A percentile compares a stretch with the other conserved stretches of the same genome.
phyloP scores from a whole-genome alignment of 441 rosid genomes.

The Pelargonium australe region DNA sequence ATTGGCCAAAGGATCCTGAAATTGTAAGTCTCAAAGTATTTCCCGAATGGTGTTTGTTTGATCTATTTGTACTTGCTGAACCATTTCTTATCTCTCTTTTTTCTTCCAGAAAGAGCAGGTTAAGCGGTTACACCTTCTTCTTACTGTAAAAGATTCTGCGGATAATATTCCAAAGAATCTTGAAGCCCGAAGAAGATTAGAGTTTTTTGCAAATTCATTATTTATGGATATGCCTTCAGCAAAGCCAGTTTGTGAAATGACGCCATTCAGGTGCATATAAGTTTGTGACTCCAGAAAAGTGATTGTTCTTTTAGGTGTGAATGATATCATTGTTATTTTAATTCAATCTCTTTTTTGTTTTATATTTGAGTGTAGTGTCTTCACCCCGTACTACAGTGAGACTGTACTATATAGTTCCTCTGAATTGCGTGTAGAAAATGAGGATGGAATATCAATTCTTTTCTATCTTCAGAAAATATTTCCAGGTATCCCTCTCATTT shows the following conservation, averaged over 20 bases:
- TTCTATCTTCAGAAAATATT: constrained; percentile 99
- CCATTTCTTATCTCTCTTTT: constrained; percentile 13
- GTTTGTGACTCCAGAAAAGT: constrained; percentile 8
- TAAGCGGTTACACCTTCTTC: constrained; percentile 94
- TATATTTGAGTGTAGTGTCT: constrained; percentile 54
- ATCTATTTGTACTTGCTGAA: constrained; percentile 23
- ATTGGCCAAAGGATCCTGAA: constrained; percentile 94
- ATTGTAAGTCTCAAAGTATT: constrained; percentile 45
- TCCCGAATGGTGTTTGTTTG: constrained; percentile 12
- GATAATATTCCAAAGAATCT: constrained; percentile 95
- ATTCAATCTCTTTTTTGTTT: constrained; percentile 18
- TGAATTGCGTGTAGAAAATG: constrained; percentile 88
- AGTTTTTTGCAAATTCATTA: constrained; percentile 84
- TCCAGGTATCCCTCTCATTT: constrained; percentile 59
- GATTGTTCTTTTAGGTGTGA: constrained; percentile 1
- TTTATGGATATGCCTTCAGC: constrained; percentile 97
- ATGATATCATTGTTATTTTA: constrained; percentile 16
- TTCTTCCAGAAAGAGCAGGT: constrained; percentile 78
- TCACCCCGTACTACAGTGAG: constrained; percentile 99
- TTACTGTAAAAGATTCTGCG: constrained; percentile 92
- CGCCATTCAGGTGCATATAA: constrained; percentile 65
- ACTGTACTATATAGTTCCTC: constrained; percentile 93
- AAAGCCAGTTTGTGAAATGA: constrained; percentile 82
- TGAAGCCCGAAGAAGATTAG: constrained; percentile 96
- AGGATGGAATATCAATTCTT: constrained; percentile 96